These are phyloP conservation scores for Cudoniella acicularis DNA, from an alignment of 495 filamentous ascomycete genomes.

Conservation along the genomic window DNA sequence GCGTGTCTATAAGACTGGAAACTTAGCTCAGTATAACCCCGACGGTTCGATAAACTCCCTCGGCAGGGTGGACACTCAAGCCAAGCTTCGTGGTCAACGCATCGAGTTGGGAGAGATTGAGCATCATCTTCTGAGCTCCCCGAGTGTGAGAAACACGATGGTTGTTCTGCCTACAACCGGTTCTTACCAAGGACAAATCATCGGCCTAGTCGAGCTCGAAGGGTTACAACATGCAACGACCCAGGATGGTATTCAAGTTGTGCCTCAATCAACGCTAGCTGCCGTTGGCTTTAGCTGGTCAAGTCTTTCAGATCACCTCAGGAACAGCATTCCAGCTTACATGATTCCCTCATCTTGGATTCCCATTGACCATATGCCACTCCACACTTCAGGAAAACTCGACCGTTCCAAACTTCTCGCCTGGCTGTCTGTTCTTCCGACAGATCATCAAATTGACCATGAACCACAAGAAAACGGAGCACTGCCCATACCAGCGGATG, in stretches of 20 bases:
- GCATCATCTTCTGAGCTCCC: slow-evolving; percentile 35
- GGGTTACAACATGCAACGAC: not conserved
- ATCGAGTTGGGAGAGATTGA: slow-evolving; percentile 34
- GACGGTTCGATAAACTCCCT: slow-evolving; percentile 39
- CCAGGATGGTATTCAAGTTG: not conserved
- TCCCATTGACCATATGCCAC: not conserved
- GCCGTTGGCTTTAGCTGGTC: not conserved
- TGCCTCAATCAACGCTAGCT: not conserved
- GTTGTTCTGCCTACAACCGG: not conserved
- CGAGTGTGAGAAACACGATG: not conserved
- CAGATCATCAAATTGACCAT: too few species aligned
- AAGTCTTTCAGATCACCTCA: not conserved
- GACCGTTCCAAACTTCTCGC: not conserved
- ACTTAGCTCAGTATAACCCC: slow-evolving; percentile 14
- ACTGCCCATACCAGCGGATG: too few species aligned
- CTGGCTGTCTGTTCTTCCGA: too few species aligned
- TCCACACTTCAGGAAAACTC: not conserved
- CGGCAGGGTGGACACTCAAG: slow-evolving; percentile 28
- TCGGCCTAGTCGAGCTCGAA: not conserved
- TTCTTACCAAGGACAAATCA: not conserved
- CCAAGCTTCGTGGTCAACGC: slow-evolving; percentile 29
- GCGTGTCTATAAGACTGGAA: slow-evolving; percentile 55
- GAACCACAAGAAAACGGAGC: too few species aligned
- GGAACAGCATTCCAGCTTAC: not conserved
- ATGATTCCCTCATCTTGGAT: not conserved